These are phyloP conservation scores for sorghum (Sorghum bicolor) DNA, from an alignment of 176 grass and related monocot species.

Conservation along the genomic window Sorghum_bicolor_NCBIv3 NC_012874.2:17166001-17166500, in stretches of 20 bases:
- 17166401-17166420: not conserved
- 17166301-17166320: slow-evolving; percentile 95
- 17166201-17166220: not conserved
- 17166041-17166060: not conserved
- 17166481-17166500: slow-evolving; percentile 4
- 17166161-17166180: not conserved
- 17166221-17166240: slow-evolving; percentile 85
- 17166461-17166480: not conserved
- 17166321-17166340: slow-evolving; percentile 98
- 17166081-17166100: slow-evolving; percentile 14
- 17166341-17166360: slow-evolving; percentile 99
- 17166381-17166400: slow-evolving; percentile 96
- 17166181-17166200: not conserved
- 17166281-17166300: slow-evolving; percentile 94
- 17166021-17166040: slow-evolving; percentile 96
- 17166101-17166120: slow-evolving; percentile 11
- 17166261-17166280: slow-evolving; percentile 94
- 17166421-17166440: not conserved
- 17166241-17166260: slow-evolving; percentile 98
- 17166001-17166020: slow-evolving; percentile 84
- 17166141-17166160: not conserved
- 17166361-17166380: slow-evolving; percentile 97
- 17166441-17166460: not conserved
- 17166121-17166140: not conserved
- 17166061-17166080: slow-evolving; percentile 13